Percentiles rank a stretch among this genome's conserved stretches.
Evolutionary conservation across 2,329 filamentous ascomycete genomes (phyloP).

Genomic region (Cladosporium colombiae): DNA sequence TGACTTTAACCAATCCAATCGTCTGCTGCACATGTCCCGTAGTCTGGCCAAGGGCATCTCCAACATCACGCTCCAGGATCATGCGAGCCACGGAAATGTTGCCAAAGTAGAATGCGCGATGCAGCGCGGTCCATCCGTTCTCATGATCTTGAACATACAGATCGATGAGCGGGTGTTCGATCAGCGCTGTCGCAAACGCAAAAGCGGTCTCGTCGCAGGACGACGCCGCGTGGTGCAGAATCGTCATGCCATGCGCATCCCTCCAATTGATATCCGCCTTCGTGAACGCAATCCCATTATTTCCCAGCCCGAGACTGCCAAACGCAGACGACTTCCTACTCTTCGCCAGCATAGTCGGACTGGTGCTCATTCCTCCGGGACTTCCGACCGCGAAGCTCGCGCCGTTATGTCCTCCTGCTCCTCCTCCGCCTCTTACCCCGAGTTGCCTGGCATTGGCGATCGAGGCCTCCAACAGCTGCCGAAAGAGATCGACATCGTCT

Average conservation of each 20-base stretch:
- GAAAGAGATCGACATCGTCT: conserved; percentile 96
- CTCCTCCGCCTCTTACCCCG: conserved; percentile 38
- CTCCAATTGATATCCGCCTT: conserved; percentile 78
- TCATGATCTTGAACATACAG: conserved; percentile 85
- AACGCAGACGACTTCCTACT: conserved; percentile 31
- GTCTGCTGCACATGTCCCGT: conserved; percentile 61
- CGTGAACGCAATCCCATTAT: conserved; percentile 48
- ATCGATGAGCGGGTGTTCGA: conserved; percentile 81
- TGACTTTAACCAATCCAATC: conserved; percentile 84
- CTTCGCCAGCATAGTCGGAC: conserved; percentile 44
- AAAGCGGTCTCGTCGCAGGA: conserved; percentile 69
- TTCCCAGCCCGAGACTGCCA: neutral
- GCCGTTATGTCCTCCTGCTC: conserved; percentile 33
- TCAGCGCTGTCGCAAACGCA: conserved; percentile 73
- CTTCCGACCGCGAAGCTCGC: conserved; percentile 40
- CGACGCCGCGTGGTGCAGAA: conserved; percentile 82
- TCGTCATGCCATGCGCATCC: conserved; percentile 76
- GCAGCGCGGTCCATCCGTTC: conserved; percentile 93
- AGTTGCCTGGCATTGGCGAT: conserved; percentile 57
- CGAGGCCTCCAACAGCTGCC: conserved; percentile 77
- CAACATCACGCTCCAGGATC: conserved; percentile 75
- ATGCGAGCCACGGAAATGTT: conserved; percentile 84
- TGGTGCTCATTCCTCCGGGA: conserved; percentile 49
- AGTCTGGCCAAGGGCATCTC: conserved; percentile 64
- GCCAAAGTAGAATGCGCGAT: conserved; percentile 85